phyloP scores from a whole-genome alignment of 2,329 filamentous ascomycete species.

The Penicillium corylophilum region DNA sequence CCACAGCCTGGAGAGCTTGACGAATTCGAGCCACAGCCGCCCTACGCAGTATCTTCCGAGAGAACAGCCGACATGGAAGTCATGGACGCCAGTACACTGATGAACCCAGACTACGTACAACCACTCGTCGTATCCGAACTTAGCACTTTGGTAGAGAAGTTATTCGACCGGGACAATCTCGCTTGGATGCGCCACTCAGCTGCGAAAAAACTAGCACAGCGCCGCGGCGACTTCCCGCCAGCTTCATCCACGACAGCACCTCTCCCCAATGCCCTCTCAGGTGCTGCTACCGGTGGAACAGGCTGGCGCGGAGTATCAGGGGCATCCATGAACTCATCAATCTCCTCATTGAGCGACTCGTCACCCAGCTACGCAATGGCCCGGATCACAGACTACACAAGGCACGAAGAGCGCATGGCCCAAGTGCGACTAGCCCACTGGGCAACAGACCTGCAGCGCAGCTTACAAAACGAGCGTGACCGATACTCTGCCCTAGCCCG shows the following conservation, averaged over 20 bases:
- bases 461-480: conserved; percentile 69
- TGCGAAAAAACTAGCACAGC: conserved; percentile 76
- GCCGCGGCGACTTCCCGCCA: conserved; percentile 52
- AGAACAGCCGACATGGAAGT: conserved; percentile 70
- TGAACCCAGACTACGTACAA: conserved; percentile 86
- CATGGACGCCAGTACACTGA: conserved; percentile 90
- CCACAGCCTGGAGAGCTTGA: conserved; percentile 25
- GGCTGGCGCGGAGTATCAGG: conserved; percentile 20
- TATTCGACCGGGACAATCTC: conserved; percentile 77
- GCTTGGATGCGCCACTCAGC: conserved; percentile 79
- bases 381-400: conserved; percentile 59
- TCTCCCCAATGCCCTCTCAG: conserved; percentile 19
- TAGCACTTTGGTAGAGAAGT: conserved; percentile 61
- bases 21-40: conserved; percentile 40
- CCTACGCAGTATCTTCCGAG: conserved; percentile 76
- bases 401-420: conserved; percentile 60
- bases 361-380: conserved; percentile 59
- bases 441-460: conserved; percentile 77
- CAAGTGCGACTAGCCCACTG: conserved; percentile 76
- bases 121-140: conserved; percentile 79
- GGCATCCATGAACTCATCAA: conserved; percentile 27
- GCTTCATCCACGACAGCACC: conserved; percentile 5
- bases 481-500: conserved; percentile 64
- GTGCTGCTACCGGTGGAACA: not conserved
- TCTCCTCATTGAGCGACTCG: conserved; percentile 25